phyloP scores from a whole-genome alignment of 441 rosid genomes.

The Viola pubescens region DNA sequence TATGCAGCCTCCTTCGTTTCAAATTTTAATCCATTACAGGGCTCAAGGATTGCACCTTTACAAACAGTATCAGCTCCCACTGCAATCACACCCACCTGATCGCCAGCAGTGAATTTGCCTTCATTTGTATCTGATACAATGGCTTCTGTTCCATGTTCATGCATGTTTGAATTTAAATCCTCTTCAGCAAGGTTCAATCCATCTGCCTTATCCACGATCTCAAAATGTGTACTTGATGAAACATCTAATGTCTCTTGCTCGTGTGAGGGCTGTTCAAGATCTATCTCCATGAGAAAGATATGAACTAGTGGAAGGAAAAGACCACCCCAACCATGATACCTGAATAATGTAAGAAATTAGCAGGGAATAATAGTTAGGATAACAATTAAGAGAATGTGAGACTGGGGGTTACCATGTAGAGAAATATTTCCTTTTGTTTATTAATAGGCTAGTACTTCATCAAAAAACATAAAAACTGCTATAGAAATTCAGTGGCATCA shows the following conservation, averaged over 20 bases:
- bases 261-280: slow-evolving; percentile 33
- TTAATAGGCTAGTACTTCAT: too few species aligned
- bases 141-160: slow-evolving; percentile 22
- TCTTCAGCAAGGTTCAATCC: slow-evolving; percentile 25
- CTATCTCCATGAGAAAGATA: slow-evolving; percentile 26
- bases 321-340: background rate
- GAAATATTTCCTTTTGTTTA: too few species aligned
- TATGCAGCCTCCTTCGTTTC: slow-evolving; percentile 55
- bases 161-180: slow-evolving; percentile 22
- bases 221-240: slow-evolving; percentile 14
- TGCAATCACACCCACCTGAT: slow-evolving; percentile 14
- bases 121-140: slow-evolving; percentile 19
- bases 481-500: too few species aligned
- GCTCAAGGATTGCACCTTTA: slow-evolving; percentile 21
- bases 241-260: slow-evolving; percentile 20
- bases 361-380: too few species aligned
- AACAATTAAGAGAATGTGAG: too few species aligned
- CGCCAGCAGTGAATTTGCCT: slow-evolving; percentile 13
- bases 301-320: background rate
- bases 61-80: slow-evolving; percentile 14
- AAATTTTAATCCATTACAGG: slow-evolving; percentile 36
- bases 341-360: background rate
- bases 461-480: too few species aligned
- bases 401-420: too few species aligned
- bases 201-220: slow-evolving; percentile 17